A percentile compares a stretch with the other conserved stretches of the same genome.
Evolutionary conservation across 768 basidiomycete species (phyloP).

Genomic region (Russula lepida): DNA sequence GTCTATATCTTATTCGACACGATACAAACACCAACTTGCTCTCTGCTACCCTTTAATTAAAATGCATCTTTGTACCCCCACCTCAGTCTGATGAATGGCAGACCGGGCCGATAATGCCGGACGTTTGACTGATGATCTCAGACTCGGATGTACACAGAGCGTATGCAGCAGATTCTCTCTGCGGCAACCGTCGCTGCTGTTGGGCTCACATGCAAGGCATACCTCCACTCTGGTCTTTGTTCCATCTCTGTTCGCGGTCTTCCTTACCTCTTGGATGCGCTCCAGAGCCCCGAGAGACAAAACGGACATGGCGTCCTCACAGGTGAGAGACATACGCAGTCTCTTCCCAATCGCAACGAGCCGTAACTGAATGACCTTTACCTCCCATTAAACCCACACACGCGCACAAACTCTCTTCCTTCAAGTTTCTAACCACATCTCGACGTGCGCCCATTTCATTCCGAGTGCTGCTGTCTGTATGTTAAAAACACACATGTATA

Average conservation of each 20-base stretch:
- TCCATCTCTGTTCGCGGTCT: slow-evolving; percentile 67
- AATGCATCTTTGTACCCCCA: background rate
- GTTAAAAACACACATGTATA: background rate
- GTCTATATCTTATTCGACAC: slow-evolving; percentile 4
- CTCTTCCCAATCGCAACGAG: background rate
- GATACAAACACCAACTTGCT: background rate
- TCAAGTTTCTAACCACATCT: slow-evolving; percentile 87
- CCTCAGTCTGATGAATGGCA: too few relatives aligned
- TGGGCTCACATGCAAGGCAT: slow-evolving; percentile 72
- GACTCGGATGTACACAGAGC: too few relatives aligned
- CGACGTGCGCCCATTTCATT: slow-evolving; percentile 50
- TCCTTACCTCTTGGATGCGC: slow-evolving; percentile 50
- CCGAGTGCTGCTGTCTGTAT: background rate
- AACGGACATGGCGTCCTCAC: slow-evolving; percentile 63
- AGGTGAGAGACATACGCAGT: slow-evolving; percentile 36
- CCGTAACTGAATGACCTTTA: background rate
- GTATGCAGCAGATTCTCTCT: slow-evolving; percentile 33
- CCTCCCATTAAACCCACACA: background rate
- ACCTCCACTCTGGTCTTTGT: slow-evolving; percentile 58
- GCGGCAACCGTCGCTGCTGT: slow-evolving; percentile 53
- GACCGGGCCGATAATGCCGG: background rate
- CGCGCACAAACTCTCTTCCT: background rate
- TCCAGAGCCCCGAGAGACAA: slow-evolving; percentile 40
- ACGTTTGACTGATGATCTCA: too few relatives aligned
- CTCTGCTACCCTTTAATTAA: background rate